Evolutionary conservation across 116 monocot species (phyloP), one percentile per base, ranked within the genome.

Genomic region (Zostera marina): DNA sequence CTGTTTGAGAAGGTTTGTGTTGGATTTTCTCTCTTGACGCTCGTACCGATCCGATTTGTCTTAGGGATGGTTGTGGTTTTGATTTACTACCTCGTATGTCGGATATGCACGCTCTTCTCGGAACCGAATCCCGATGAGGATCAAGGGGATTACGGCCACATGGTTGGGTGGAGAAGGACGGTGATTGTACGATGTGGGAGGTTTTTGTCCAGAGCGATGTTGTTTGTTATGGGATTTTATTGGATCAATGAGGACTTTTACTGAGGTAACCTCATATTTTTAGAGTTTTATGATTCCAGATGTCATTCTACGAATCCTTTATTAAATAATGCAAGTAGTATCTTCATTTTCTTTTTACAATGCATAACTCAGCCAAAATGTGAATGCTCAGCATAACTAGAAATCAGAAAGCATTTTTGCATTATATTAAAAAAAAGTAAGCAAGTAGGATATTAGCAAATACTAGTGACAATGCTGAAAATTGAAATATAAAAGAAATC

Each of bases 211-310:
- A 81, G 96, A 65, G 63, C 32, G 8, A 78, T 96, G 85, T 71
- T 96, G 14, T 85, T 96, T 62, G 63, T 69, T 38, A 70, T 98
- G 41, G 96, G 96, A 21, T 89, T 98, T 51, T 98, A 86, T 57
- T 81, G 83, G 82, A 98, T 98, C 52, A 25, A 16, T 5, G 90
- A 83, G 68, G 68, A 56, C 74, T 40, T 66, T 39, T 20, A 52
- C 60, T 42, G 63, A 61, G 63, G 70, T 70, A 63, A 63, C 42
- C 13, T 12, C 14, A 44, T 41, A 38, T n/a, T 22, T n/a, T n/a
- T n/a, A n/a, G n/a, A n/a, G 59, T 49, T 59, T 47, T 10, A 15
- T 32, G 32, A 32, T 1, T 32, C 5, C 5, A 3, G 2, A 2
- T 26, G 4, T 26, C 1, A 4, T 26, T 26, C 4, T 26, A 26